Evolutionary conservation across 2,329 filamentous ascomycete species (phyloP).

Genomic region (Cercospora sp.): DNA sequence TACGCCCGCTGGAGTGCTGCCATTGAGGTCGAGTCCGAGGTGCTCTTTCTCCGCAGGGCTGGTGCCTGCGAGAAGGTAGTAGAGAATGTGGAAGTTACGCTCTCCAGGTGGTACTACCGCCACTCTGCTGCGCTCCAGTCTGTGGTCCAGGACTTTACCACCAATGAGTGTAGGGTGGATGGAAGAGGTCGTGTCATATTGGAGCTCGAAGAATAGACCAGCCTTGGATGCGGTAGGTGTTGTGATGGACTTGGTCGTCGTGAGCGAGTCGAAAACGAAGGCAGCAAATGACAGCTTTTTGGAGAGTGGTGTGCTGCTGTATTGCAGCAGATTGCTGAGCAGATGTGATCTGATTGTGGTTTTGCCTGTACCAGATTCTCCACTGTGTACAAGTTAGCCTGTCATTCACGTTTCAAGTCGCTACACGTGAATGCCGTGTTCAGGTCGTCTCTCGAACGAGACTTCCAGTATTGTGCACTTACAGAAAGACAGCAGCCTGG

Average conservation of each 20-base stretch:
- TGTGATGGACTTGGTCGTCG: constrained; percentile 94
- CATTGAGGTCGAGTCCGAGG: constrained; percentile 60
- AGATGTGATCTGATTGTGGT: constrained; percentile 90
- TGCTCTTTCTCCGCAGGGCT: constrained; percentile 87
- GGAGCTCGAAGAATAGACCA: constrained; percentile 90
- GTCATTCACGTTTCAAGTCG: neutral
- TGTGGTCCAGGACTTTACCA: constrained; percentile 90
- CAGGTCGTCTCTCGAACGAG: neutral
- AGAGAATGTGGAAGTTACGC: constrained; percentile 92
- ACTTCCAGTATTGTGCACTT: constrained; percentile 46
- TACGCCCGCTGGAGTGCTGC: constrained; percentile 53
- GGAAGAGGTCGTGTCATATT: constrained; percentile 87
- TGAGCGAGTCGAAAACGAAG: constrained; percentile 93
- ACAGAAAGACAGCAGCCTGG: constrained; percentile 91
- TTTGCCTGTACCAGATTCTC: constrained; percentile 94
- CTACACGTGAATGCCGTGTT: neutral
- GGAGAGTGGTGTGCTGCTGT: constrained; percentile 88
- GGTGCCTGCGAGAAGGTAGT: constrained; percentile 91
- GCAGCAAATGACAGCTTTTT: constrained; percentile 90
- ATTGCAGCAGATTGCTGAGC: constrained; percentile 79
- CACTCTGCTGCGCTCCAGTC: constrained; percentile 87
- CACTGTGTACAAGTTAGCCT: constrained; percentile 54
- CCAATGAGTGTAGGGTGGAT: constrained; percentile 86
- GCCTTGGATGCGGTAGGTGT: constrained; percentile 95
- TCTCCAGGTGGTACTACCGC: constrained; percentile 91